These are phyloP conservation scores for Chlorella ohadii DNA, from an alignment of 139 green algal species.

Conservation along the genomic window DNA sequence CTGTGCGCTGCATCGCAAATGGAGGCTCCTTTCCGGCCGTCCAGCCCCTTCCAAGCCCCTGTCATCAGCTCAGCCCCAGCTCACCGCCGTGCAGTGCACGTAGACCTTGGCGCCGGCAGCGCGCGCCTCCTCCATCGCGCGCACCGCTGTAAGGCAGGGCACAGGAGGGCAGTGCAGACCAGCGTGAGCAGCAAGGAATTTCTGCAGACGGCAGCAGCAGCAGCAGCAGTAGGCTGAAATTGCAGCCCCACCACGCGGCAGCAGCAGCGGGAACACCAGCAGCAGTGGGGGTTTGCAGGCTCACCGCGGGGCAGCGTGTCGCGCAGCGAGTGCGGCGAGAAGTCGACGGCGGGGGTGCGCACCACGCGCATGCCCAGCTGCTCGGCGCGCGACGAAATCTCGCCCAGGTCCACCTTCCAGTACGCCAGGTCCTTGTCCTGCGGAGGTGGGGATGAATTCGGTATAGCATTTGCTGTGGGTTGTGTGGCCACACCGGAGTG, in stretches of 20 bases:
- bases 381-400: conserved; percentile 38
- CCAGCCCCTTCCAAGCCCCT: too few relatives aligned
- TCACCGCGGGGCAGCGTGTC: conserved; percentile 59
- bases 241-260: neutral
- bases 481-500: too few relatives aligned
- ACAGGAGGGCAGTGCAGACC: too few relatives aligned
- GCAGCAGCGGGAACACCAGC: neutral
- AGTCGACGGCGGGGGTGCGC: conserved; percentile 72
- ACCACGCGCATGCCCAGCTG: conserved; percentile 62
- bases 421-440: conserved; percentile 63
- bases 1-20: too few relatives aligned
- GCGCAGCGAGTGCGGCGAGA: conserved; percentile 71
- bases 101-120: conserved; percentile 21
- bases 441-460: neutral
- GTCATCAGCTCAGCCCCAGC: too few relatives aligned
- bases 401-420: conserved; percentile 59
- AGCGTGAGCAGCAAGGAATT: neutral
- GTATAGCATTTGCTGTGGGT: too few relatives aligned
- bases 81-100: conserved; percentile 34
- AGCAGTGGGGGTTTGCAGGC: neutral
- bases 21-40: too few relatives aligned
- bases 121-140: conserved; percentile 56
- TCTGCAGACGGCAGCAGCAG: neutral
- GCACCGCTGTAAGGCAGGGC: neutral
- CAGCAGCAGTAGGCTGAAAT: neutral